A percentile compares a stretch with the other conserved stretches of the same genome.
These are phyloP conservation scores for Rhytidiadelphus loreus DNA, from an alignment of 225 moss, liverwort and hornwort species.

Conservation along the genomic window DNA sequence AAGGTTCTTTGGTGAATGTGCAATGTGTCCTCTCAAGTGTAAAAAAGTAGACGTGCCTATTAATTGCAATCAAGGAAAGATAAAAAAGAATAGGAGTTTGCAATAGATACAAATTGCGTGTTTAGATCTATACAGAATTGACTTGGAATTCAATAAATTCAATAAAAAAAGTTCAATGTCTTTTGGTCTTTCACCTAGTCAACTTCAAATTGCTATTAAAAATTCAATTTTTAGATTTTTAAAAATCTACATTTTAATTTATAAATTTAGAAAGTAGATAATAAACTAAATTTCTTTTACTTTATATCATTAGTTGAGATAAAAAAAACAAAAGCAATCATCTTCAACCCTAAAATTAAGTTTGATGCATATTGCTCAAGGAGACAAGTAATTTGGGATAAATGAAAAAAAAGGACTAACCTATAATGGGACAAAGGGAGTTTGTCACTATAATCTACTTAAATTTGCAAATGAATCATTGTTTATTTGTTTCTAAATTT, in stretches of 20 bases:
- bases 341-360: background rate
- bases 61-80: background rate
- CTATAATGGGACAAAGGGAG: background rate
- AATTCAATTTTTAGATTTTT: background rate
- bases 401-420: background rate
- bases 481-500: background rate
- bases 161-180: background rate
- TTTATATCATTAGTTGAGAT: too few species aligned
- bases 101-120: fast-evolving
- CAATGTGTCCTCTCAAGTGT: background rate
- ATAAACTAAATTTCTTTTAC: background rate
- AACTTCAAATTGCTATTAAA: background rate
- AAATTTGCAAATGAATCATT: background rate
- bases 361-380: background rate
- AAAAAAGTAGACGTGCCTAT: background rate
- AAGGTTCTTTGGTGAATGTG: background rate
- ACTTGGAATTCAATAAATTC: background rate
- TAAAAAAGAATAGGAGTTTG: fast-evolving
- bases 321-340: background rate
- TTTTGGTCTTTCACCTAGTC: background rate
- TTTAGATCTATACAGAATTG: background rate
- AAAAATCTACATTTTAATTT: too few species aligned
- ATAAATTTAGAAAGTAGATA: too few species aligned
- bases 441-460: background rate
- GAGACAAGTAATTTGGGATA: background rate